A percentile compares a stretch with the other conserved stretches of the same genome.
phyloP scores from a whole-genome alignment of 768 basidiomycete genomes.

The Floccularia luteovirens region DNA sequence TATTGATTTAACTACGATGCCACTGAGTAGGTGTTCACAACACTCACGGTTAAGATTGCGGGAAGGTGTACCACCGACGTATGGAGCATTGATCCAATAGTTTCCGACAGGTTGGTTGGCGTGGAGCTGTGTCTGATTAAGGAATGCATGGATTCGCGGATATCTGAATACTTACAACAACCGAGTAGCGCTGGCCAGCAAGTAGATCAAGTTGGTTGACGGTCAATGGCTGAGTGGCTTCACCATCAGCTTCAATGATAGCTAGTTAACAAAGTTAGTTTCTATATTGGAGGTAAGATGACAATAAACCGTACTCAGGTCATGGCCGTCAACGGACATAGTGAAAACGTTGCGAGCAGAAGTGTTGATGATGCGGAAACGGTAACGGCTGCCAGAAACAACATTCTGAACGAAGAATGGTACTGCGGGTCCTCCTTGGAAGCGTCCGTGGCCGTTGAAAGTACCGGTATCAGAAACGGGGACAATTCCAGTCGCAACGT shows the following conservation, averaged over 20 bases:
- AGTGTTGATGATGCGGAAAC: constrained; percentile 38
- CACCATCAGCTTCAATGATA: constrained; percentile 30
- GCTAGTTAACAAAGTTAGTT: constrained; percentile 2
- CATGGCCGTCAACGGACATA: constrained; percentile 19
- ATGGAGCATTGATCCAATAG: constrained; percentile 30
- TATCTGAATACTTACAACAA: constrained; percentile 12
- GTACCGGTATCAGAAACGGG: constrained; percentile 28
- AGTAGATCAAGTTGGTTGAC: constrained; percentile 30
- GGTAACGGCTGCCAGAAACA: constrained; percentile 27
- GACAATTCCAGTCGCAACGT: constrained; percentile 16
- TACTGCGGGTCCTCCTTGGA: constrained; percentile 24
- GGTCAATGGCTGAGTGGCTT: constrained; percentile 11
- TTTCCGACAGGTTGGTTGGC: constrained; percentile 32
- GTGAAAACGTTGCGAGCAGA: constrained; percentile 32
- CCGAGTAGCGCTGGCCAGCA: constrained; percentile 37
- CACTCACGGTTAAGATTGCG: constrained; percentile 14
- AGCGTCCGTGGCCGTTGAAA: constrained; percentile 37
- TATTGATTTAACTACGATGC: background rate
- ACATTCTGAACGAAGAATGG: constrained; percentile 31
- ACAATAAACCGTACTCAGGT: constrained; percentile 2
- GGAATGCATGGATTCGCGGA: background rate
- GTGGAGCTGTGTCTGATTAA: constrained; percentile 11
- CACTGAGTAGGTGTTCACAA: background rate
- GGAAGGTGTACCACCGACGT: constrained; percentile 14
- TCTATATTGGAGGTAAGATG: background rate